Percentiles rank a stretch among this genome's conserved stretches.
phyloP scores from a whole-genome alignment of 2,329 filamentous ascomycete genomes.

The Aspergillus fischeri region DNA sequence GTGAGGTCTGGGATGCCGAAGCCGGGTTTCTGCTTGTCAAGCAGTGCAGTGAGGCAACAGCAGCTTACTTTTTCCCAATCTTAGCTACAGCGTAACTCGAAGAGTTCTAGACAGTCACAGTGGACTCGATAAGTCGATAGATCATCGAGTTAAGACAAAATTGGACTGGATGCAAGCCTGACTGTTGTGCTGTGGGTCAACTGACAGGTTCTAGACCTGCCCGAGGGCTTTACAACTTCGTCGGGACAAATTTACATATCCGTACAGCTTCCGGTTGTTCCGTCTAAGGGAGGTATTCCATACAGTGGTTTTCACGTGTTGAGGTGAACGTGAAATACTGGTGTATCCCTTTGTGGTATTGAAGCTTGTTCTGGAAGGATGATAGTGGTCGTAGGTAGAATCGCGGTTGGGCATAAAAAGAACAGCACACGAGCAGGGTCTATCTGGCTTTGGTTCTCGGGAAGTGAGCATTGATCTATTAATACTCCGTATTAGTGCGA shows the following conservation, averaged over 20 bases:
- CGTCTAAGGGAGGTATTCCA: neutral
- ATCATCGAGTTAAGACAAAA: neutral
- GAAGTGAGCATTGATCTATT: neutral
- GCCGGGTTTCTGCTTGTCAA: neutral
- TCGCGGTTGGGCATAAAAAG: neutral
- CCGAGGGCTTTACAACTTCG: neutral
- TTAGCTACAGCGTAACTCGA: neutral
- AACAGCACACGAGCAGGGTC: neutral
- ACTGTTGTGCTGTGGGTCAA: constrained; percentile 5
- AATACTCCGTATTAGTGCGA: neutral
- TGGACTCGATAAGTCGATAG: neutral
- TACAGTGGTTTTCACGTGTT: neutral
- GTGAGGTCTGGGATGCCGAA: neutral
- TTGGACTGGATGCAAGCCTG: neutral
- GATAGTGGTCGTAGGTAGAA: neutral
- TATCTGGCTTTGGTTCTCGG: neutral
- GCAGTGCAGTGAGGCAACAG: neutral
- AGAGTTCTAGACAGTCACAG: neutral
- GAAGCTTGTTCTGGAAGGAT: neutral
- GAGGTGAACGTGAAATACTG: too few species aligned
- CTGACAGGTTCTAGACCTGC: constrained; percentile 9
- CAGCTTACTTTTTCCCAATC: neutral
- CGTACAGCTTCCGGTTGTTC: neutral
- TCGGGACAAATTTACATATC: neutral
- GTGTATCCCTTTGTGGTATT: neutral